Evolutionary conservation across 192 early-diverging fungal genomes (phyloP).

Genomic region (Spinellus fusiger): DNA sequence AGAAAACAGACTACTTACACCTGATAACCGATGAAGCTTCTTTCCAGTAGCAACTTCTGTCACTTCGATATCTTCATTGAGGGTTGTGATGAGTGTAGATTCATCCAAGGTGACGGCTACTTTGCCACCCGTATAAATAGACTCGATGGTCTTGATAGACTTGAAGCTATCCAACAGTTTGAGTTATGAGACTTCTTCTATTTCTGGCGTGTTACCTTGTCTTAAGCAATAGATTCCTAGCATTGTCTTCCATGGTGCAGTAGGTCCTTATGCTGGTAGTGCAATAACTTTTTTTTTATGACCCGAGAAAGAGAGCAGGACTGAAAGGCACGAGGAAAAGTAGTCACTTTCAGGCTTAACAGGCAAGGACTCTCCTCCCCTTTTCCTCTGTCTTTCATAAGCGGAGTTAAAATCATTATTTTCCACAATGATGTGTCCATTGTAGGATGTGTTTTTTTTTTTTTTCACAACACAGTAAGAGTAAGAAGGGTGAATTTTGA

Average conservation of each 20-base stretch:
- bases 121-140: slow-evolving; percentile 89
- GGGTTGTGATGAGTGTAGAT: slow-evolving; percentile 64
- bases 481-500: no score
- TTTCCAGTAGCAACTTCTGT: slow-evolving; percentile 64
- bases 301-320: neutral
- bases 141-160: slow-evolving; percentile 72
- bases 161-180: slow-evolving; percentile 54
- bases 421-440: no score
- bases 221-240: neutral
- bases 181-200: neutral
- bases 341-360: neutral
- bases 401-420: no score
- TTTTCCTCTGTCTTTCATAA: neutral
- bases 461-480: no score
- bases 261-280: neutral
- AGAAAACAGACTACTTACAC: slow-evolving; percentile 30
- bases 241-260: neutral
- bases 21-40: slow-evolving; percentile 57
- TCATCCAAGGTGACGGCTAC: slow-evolving; percentile 63
- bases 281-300: neutral
- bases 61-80: slow-evolving; percentile 79
- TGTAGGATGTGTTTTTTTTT: no score
- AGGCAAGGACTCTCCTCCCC: neutral
- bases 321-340: no score
- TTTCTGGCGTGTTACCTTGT: neutral